Evolutionary conservation across 192 early-diverging fungal species (phyloP), one percentile per base, ranked within the genome.

Genomic region (Umbelopsis vinacea): DNA sequence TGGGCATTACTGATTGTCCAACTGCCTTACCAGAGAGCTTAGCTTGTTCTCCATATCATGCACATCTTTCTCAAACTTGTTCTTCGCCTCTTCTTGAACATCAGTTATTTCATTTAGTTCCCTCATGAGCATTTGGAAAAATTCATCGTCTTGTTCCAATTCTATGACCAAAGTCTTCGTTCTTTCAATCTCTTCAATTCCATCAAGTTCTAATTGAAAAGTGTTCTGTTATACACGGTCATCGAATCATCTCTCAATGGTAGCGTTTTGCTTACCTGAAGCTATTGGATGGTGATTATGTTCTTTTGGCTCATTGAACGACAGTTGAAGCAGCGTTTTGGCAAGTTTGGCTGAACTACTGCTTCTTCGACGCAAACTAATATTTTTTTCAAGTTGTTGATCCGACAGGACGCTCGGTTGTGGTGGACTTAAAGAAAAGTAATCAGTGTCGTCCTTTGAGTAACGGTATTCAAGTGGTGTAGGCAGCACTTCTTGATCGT

Each of bases 71-170:
- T 74, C 72, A 22, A 74, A 67, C 17, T 70, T 74, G n/a, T 68
- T 52, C 4, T 48, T 24, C 2, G 72, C 66, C 46, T 52, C 47
- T n/a, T 50, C 9, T 53, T 76, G 75, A 40, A 77, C 10, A 2
- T 19, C 0, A 1, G 53, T 72, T 11, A 69, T 53, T 63, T 55
- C 55, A 12, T 71, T 38, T 15, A 81, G 38, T 70, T 77, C 79
- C 14, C 45, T 29, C 26, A 74, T 67, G 7, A 81, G 46, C 47
- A 72, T 74, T 40, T 73, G 68, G 46, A 81, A 74, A 38, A 81
- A 81, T 63, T 77, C 73, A 52, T 76, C 71, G 47, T 81, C 79
- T 11, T 74, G 72, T 47, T 77, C 73, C 45, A 81, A 46, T 54
- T 81, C 79, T 37, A 81, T 69, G 6, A 71, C 66, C 35, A 79